Conservation (phyloP, 192 early-diverging fungal genomes). For the Coemansia sp. region DNA sequence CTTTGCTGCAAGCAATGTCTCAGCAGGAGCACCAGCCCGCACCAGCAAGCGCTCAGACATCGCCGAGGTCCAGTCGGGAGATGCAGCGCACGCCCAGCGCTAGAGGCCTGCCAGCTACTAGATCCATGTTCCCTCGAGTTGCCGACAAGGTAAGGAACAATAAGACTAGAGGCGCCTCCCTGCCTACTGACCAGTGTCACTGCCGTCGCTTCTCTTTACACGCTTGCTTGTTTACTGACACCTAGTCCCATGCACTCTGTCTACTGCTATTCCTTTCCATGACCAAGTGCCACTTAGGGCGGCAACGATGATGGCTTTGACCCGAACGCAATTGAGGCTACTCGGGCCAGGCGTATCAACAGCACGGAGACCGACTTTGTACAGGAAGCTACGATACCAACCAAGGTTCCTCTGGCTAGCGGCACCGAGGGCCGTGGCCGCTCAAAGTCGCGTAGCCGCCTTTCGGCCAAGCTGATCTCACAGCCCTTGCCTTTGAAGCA, state of each 20-base stretch:
- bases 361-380: slow-evolving; percentile 25
- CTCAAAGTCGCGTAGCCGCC: slow-evolving; percentile 38
- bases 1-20: not conserved
- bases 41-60: not conserved
- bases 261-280: not conserved
- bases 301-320: slow-evolving; percentile 16
- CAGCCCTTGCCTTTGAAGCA: slow-evolving; percentile 7
- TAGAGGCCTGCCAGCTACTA: not conserved
- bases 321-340: not conserved
- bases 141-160: slow-evolving; percentile 25
- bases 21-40: slow-evolving; percentile 10
- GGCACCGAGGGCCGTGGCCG: slow-evolving; percentile 13
- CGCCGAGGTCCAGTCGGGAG: not conserved
- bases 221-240: slow-evolving; percentile 2
- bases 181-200: not conserved
- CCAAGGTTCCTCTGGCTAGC: not conserved
- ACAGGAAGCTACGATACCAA: slow-evolving; percentile 20
- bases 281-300: slow-evolving; percentile 7
- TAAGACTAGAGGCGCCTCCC: not conserved
- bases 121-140: slow-evolving; percentile 21
- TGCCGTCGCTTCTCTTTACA: not conserved
- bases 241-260: slow-evolving; percentile 16
- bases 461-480: slow-evolving; percentile 6
- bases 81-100: not conserved
- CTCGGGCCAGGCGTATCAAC: slow-evolving; percentile 14